A percentile compares a stretch with the other conserved stretches of the same genome.
These are phyloP conservation scores for Voacanga thouarsii DNA, from an alignment of 257 asterid genomes.

Conservation along the genomic window DNA sequence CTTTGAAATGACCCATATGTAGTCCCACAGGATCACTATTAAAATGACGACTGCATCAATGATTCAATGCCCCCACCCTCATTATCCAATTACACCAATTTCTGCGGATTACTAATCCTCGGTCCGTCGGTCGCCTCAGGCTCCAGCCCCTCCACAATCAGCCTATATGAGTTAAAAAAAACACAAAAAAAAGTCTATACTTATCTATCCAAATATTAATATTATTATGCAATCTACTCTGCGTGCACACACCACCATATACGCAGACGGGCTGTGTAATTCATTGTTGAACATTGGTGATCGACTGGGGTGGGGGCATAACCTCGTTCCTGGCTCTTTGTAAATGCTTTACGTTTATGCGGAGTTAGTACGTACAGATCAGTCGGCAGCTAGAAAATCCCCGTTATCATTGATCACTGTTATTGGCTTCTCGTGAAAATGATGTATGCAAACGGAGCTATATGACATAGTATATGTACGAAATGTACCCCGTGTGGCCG, in stretches of 20 bases:
- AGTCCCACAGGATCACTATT: not conserved
- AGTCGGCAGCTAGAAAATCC: not conserved
- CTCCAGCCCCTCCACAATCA: not conserved
- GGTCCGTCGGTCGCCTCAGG: not conserved
- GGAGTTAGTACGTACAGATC: not conserved
- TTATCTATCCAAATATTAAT: not conserved
- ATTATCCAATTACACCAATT: constrained; percentile 13
- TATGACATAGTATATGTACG: too few species aligned
- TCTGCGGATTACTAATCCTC: constrained; percentile 3
- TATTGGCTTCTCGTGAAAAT: not conserved
- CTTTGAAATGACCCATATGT: too few species aligned
- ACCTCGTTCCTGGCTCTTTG: not conserved
- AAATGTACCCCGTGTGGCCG: too few species aligned
- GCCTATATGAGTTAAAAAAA: too few species aligned
- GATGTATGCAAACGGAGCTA: not conserved
- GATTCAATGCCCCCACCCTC: not conserved
- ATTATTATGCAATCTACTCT: not conserved
- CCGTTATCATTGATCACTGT: not conserved
- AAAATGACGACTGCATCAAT: not conserved
- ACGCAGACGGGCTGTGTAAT: too few species aligned
- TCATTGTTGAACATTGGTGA: not conserved
- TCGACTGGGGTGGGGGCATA: too few species aligned
- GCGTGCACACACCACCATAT: not conserved
- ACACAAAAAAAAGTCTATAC: not conserved
- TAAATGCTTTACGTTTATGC: not conserved